Conservation (phyloP, 768 basidiomycete genomes). For the Collybiopsis confluens region DNA sequence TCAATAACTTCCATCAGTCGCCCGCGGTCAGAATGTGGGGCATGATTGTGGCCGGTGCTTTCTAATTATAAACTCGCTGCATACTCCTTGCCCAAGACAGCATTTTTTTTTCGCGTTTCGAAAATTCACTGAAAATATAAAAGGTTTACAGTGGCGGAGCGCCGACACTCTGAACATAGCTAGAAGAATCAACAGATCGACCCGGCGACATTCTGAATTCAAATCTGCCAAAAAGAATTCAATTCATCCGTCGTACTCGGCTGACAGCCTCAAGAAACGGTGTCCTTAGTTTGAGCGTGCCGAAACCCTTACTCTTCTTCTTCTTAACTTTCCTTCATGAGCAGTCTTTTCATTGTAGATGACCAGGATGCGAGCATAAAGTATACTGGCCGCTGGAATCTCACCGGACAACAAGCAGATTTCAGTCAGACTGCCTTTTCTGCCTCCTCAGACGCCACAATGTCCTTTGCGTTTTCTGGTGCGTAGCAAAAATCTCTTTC, state of each 20-base stretch:
- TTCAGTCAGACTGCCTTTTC: slow-evolving; percentile 18
- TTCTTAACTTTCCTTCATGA: slow-evolving; percentile 1
- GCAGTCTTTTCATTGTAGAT: slow-evolving; percentile 9
- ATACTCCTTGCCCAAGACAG: too few species aligned
- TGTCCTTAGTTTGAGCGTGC: neutral
- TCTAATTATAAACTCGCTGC: too few species aligned
- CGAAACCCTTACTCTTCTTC: neutral
- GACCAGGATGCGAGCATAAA: slow-evolving; percentile 10
- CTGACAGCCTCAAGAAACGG: neutral
- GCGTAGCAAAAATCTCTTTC: slow-evolving; percentile 4
- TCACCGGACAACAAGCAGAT: slow-evolving; percentile 9
- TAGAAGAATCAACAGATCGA: too few species aligned
- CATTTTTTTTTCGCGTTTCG: too few species aligned
- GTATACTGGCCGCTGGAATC: slow-evolving; percentile 9
- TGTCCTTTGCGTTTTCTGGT: slow-evolving; percentile 19
- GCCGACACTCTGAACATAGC: too few species aligned
- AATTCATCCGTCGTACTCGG: neutral
- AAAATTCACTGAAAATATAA: too few species aligned
- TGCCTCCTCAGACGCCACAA: slow-evolving; percentile 13
- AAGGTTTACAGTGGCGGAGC: too few species aligned
- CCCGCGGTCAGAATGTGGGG: too few species aligned
- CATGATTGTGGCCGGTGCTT: too few species aligned
- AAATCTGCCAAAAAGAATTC: too few species aligned
- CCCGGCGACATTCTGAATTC: too few species aligned
- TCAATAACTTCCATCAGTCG: too few species aligned